phyloP scores from a whole-genome alignment of 495 filamentous ascomycete genomes.

The Podospora pseudoanserina region DNA sequence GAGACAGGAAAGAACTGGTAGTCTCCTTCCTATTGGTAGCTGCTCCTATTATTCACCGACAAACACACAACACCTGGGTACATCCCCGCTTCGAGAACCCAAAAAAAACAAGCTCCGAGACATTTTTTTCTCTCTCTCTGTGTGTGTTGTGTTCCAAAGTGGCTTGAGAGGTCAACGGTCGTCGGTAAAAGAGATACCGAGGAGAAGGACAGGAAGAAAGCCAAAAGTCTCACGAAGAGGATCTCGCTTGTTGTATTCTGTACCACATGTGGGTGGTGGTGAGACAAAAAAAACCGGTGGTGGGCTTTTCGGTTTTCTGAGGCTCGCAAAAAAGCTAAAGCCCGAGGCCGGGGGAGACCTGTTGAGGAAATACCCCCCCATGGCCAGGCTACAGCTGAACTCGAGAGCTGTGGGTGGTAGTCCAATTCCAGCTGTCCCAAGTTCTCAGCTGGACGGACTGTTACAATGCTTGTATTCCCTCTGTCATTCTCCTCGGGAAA shows the following conservation, averaged over 20 bases:
- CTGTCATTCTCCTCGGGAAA: neutral
- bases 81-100: neutral
- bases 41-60: neutral
- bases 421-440: too few relatives aligned
- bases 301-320: neutral
- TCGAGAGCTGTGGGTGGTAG: too few relatives aligned
- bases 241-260: neutral
- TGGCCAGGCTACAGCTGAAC: neutral
- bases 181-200: neutral
- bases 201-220: neutral
- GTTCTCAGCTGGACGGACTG: neutral
- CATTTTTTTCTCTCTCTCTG: neutral
- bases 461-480: neutral
- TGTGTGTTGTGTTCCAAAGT: neutral
- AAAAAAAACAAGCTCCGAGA: neutral
- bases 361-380: neutral
- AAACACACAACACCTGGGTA: too few relatives aligned
- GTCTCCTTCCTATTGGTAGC: neutral
- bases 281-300: neutral
- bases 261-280: neutral
- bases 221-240: too few relatives aligned
- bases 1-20: neutral
- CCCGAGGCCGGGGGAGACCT: too few relatives aligned
- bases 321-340: neutral
- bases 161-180: neutral